phyloP scores from a whole-genome alignment of 106 monocot species.

The Acorus calamus region DNA sequence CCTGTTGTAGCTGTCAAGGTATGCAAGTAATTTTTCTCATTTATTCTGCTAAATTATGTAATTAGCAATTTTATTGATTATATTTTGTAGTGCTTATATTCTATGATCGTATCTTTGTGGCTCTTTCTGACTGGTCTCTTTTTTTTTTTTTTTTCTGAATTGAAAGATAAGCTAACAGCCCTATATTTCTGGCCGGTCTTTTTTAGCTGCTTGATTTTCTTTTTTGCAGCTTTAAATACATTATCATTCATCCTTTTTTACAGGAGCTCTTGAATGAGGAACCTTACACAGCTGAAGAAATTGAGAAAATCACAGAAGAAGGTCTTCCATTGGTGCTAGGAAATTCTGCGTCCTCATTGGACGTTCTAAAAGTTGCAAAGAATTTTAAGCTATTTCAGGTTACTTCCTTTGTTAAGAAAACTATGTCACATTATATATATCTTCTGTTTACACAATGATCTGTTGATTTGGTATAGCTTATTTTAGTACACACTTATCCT shows the following conservation, averaged over 20 bases:
- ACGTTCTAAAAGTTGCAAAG: slow-evolving; percentile 82
- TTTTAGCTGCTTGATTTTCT: not conserved
- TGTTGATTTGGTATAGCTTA: no score
- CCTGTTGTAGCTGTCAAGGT: slow-evolving; percentile 85
- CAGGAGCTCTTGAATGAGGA: slow-evolving; percentile 83
- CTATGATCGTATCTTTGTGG: no score
- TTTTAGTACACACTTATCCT: no score
- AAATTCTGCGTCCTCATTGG: slow-evolving; percentile 63
- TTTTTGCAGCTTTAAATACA: not conserved
- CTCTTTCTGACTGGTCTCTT: no score
- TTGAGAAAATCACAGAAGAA: slow-evolving; percentile 58
- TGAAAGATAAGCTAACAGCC: no score
- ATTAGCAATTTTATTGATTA: not conserved
- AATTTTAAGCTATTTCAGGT: slow-evolving; percentile 96
- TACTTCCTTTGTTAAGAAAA: not conserved
- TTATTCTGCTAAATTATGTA: not conserved
- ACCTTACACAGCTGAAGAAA: slow-evolving; percentile 82
- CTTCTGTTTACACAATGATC: no score
- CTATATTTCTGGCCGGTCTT: no score
- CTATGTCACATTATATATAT: no score
- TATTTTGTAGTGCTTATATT: not conserved
- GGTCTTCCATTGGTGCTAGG: slow-evolving; percentile 58
- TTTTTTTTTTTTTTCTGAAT: no score
- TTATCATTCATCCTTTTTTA: not conserved
- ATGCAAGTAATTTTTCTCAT: slow-evolving; percentile 2